Base-by-base conservation (phyloP, 176 grass and related monocot species). In the Aegilops bicornis region DNA sequence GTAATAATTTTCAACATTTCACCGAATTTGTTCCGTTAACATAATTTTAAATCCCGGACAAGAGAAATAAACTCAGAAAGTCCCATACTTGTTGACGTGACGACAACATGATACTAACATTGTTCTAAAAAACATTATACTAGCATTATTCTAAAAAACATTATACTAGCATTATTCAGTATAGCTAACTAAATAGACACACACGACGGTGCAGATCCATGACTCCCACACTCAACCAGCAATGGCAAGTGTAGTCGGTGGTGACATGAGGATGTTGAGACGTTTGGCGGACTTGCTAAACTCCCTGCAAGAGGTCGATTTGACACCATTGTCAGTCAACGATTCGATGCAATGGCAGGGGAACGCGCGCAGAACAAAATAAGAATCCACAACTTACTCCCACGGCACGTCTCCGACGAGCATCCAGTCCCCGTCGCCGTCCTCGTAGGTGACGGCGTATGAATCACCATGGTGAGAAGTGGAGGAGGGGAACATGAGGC, bases 381-480 rank as follows among this genome's bases (percentile, higher is more conserved):
- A 12, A 13, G 1, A 16, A 22, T 1, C n/a, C 7, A 56, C 22
- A 22, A 82, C 95, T 87, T 83, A 95, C 95, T 91, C 89, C 95
- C 91, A 95, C 20, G 95, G 95, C 82, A 91, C 85, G 45, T 97
- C 90, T 71, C 92, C 95, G 17, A 97, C 79, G 61, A 88, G 83
- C 95, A 94, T 67, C 90, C 92, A 97, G 64, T 97, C 92, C 19
- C 95, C 95, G 5, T 97, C 92, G 5, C 79, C 87, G 39, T 95
- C 95, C 82, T 97, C 85, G 72, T 93, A 95, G 20, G 95, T 92
- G 0, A 95, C 85, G 31, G 69, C 84, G 60, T 81, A 77, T 0
- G 70, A 81, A 27, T 56, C 11, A 15, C 24, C 62, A 0, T 64
- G 25, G 25, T 11, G 1, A 11, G 3, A 4, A 4, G 10, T 0